Percentiles rank a stretch among this genome's conserved stretches.
These are phyloP conservation scores for Chytriomyces confervae DNA, from an alignment of 192 early-diverging fungal genomes.

Conservation along the genomic window DNA sequence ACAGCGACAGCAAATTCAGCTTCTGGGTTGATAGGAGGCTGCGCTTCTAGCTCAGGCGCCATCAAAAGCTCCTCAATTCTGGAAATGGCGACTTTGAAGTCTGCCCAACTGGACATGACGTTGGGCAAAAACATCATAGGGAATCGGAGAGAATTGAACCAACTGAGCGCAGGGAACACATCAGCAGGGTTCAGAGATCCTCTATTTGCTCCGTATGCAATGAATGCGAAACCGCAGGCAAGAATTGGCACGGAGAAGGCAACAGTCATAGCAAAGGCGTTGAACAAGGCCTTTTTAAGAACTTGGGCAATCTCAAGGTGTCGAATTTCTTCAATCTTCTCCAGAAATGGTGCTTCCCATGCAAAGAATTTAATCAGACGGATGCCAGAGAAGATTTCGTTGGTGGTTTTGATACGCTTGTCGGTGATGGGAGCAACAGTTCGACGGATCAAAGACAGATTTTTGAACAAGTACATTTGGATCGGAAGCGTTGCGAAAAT, in stretches of 20 bases:
- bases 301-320: slow-evolving; percentile 49
- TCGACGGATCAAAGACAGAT: slow-evolving; percentile 47
- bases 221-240: slow-evolving; percentile 46
- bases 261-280: slow-evolving; percentile 55
- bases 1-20: slow-evolving; percentile 55
- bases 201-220: slow-evolving; percentile 46
- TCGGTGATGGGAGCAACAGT: slow-evolving; percentile 69
- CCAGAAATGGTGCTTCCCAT: slow-evolving; percentile 71
- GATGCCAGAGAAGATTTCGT: slow-evolving; percentile 74
- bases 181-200: slow-evolving; percentile 37
- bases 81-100: slow-evolving; percentile 54
- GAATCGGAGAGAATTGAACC: slow-evolving; percentile 46
- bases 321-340: slow-evolving; percentile 64
- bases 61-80: slow-evolving; percentile 60
- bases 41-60: slow-evolving; percentile 63
- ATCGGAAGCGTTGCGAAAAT: slow-evolving; percentile 49
- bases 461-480: slow-evolving; percentile 46
- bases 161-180: slow-evolving; percentile 51
- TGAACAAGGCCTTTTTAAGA: slow-evolving; percentile 32
- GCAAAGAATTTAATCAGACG: slow-evolving; percentile 79
- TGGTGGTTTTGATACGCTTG: slow-evolving; percentile 71
- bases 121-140: slow-evolving; percentile 63
- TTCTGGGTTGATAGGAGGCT: slow-evolving; percentile 49
- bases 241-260: slow-evolving; percentile 57
- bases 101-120: slow-evolving; percentile 51